Conservation (phyloP, 805 yeast genomes). For the Candida morakotiae region DNA sequence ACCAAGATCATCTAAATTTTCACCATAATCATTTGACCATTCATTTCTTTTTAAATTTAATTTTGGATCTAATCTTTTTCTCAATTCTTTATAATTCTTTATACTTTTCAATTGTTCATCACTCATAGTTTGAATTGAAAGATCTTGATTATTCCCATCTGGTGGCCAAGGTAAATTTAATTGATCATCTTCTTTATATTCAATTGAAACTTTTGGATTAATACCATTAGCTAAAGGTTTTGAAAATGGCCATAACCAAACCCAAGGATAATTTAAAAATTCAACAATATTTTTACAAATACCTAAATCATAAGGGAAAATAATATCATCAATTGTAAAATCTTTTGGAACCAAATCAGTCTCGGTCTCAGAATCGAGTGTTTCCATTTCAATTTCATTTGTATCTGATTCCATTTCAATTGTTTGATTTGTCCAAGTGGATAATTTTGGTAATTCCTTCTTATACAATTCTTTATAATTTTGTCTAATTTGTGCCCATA, state of each 20-base stretch:
- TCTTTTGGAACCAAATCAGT: conserved; percentile 24
- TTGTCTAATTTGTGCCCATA: conserved; percentile 47
- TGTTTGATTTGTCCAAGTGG: conserved; percentile 37
- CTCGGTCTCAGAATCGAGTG: background rate
- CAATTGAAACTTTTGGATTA: conserved; percentile 49
- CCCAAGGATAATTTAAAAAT: conserved; percentile 58
- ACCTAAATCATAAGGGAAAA: conserved; percentile 84
- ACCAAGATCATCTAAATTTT: conserved; percentile 77
- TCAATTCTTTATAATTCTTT: conserved; percentile 15
- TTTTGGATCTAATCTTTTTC: conserved; percentile 35
- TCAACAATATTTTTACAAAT: conserved; percentile 47
- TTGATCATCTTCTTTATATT: conserved; percentile 51
- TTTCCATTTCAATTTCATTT: background rate
- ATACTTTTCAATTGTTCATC: conserved; percentile 12
- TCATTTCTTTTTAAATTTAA: conserved; percentile 35
- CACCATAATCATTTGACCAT: conserved; percentile 85
- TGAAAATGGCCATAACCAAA: conserved; percentile 74
- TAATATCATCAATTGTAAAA: conserved; percentile 57
- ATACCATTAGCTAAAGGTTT: conserved; percentile 59
- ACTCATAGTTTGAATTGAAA: conserved; percentile 13
- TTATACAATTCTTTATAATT: conserved; percentile 42
- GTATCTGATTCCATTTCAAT: background rate
- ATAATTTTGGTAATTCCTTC: conserved; percentile 38
- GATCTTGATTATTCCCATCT: conserved; percentile 55
- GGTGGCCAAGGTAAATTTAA: conserved; percentile 90